Evolutionary conservation across 2,329 filamentous ascomycete species (phyloP).

Genomic region (Coniochaeta prunicola): DNA sequence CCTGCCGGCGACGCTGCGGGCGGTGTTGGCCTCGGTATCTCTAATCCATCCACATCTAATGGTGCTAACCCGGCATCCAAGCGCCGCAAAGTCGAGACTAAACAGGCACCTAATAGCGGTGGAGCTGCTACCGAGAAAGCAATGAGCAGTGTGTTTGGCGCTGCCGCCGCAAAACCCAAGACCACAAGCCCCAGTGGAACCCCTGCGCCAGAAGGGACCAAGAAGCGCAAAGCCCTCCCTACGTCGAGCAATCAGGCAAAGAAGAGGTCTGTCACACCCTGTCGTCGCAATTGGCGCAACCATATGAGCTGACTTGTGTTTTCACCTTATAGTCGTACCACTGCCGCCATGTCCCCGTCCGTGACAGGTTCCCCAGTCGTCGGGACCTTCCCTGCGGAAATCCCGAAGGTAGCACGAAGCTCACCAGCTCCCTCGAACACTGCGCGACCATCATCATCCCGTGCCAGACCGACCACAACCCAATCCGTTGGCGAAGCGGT

Average conservation of each 20-base stretch:
- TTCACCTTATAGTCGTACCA: constrained; percentile 17
- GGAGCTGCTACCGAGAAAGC: constrained; percentile 57
- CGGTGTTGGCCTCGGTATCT: constrained; percentile 57
- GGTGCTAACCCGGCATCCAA: constrained; percentile 53
- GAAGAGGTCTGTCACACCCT: constrained; percentile 59
- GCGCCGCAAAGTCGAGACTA: constrained; percentile 76
- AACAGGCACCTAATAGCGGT: constrained; percentile 35
- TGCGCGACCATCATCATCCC: constrained; percentile 59
- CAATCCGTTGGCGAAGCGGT: constrained; percentile 49
- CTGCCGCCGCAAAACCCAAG: constrained; percentile 46
- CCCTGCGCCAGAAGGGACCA: constrained; percentile 59
- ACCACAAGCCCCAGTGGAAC: constrained; percentile 62
- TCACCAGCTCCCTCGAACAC: constrained; percentile 54
- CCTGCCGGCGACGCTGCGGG: constrained; percentile 28
- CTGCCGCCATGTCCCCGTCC: constrained; percentile 56
- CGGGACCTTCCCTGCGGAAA: constrained; percentile 55
- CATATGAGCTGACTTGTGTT: background rate
- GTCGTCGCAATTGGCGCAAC: background rate
- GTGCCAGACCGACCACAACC: constrained; percentile 69
- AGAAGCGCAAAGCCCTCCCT: constrained; percentile 61
- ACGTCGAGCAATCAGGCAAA: constrained; percentile 64
- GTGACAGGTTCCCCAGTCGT: constrained; percentile 71
- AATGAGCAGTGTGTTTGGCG: constrained; percentile 51
- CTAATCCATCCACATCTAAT: constrained; percentile 33
- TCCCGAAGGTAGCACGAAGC: constrained; percentile 37